Base-by-base conservation (phyloP, 495 filamentous ascomycete species). In the Penicillium goetzii region DNA sequence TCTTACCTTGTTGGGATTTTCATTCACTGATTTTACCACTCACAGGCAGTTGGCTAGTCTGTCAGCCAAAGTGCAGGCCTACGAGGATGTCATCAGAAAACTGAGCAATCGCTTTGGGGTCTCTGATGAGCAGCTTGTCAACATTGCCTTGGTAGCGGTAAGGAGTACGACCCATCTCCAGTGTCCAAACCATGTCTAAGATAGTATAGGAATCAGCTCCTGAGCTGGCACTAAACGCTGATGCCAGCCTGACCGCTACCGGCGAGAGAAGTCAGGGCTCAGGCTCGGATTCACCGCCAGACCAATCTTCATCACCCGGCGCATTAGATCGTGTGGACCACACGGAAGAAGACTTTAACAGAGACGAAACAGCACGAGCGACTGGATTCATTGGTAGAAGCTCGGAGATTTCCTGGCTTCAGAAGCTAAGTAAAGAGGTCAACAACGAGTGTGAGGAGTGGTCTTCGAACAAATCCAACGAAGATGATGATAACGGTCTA, bases 371-470 rank as follows among this genome's bases (percentile, higher is more conserved):
- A 15, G 69, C 77, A 11, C 71, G 77, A 10, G 76, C 79, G 15
- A 85, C 80, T 15, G 84, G 86, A 0, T 89, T 83, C 64, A 76
- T 87, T 59, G 87, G 87, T 21, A 86, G 84, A 59, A 85, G 81
- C 51, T 89, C 86, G 0, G 84, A 86, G 56, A 79, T 86, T 11
- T 73, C 74, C 41, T 89, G 88, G 88, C 74, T 88, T 5, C 83
- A 85, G 58, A 78, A 74, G 23, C 67, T 84, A 5, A 69, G 63
- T 41, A 74, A 69, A 54, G 73, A 79, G 57, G 67, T 78, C 62
- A 68, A 73, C 62, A 60, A 40, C 19, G 72, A 76, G 62, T 76
- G 45, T 47, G 76, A 74, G 38, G 68, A 58, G 26, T 68, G 58
- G 54, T 56, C 68, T 12, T 56, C 53, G 47, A 67, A 38, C 36